A percentile compares a stretch with the other conserved stretches of the same genome.
Evolutionary conservation across 345 rosid genomes (phyloP).

Genomic region (Aquilaria malaccensis): DNA sequence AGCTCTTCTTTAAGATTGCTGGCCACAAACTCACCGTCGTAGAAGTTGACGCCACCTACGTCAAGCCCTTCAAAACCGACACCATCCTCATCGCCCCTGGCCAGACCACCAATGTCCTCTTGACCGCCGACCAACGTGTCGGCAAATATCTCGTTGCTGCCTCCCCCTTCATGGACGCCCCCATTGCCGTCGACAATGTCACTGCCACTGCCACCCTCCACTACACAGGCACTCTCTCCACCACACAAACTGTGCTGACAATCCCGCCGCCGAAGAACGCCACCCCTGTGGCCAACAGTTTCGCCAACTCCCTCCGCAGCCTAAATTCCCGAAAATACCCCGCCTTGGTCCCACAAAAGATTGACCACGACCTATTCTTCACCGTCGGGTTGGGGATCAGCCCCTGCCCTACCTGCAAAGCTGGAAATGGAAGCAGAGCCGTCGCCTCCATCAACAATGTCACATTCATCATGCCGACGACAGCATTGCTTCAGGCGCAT

Average conservation of each 20-base stretch:
- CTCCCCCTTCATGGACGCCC: slow-evolving; percentile 93
- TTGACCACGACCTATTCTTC: slow-evolving; percentile 71
- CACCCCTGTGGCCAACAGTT: slow-evolving; percentile 57
- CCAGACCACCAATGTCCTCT: slow-evolving; percentile 76
- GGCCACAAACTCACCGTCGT: slow-evolving; percentile 82
- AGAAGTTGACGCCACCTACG: slow-evolving; percentile 83
- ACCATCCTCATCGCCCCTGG: slow-evolving; percentile 74
- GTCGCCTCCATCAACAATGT: slow-evolving; percentile 81
- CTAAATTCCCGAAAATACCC: slow-evolving; percentile 77
- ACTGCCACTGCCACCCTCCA: slow-evolving; percentile 86
- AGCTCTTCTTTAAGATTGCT: slow-evolving; percentile 87
- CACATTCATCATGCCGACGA: slow-evolving; percentile 77
- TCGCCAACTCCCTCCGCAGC: slow-evolving; percentile 50
- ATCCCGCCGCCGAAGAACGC: slow-evolving; percentile 73
- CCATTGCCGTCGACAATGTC: slow-evolving; percentile 63
- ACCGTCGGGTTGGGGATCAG: slow-evolving; percentile 76
- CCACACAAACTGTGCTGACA: slow-evolving; percentile 42
- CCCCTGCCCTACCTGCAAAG: slow-evolving; percentile 73
- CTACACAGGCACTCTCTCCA: slow-evolving; percentile 66
- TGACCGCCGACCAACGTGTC: slow-evolving; percentile 39
- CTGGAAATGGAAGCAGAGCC: slow-evolving; percentile 64
- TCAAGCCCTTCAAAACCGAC: slow-evolving; percentile 69
- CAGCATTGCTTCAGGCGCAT: slow-evolving; percentile 75
- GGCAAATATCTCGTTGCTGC: slow-evolving; percentile 72
- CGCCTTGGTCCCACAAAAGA: slow-evolving; percentile 57